Evolutionary conservation across 106 monocot genomes (phyloP), one percentile per base, ranked within the genome.

Genomic region (Agapanthus africanus): DNA sequence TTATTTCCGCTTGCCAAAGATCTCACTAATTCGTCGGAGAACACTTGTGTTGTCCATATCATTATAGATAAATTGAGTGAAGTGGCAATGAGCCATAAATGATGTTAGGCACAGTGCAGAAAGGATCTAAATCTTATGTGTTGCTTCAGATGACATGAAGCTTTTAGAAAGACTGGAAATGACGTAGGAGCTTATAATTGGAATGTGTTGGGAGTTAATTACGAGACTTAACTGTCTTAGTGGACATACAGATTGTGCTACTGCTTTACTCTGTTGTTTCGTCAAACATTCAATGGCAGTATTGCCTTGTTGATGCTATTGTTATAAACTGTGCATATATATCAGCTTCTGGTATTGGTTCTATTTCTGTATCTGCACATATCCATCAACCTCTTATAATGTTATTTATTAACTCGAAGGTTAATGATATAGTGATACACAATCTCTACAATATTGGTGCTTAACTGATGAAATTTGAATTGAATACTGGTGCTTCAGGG

Each of bases 401-500:
- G n/a, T n/a, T n/a, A n/a, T n/a, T n/a, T n/a, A n/a, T n/a, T n/a
- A n/a, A n/a, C n/a, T n/a, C n/a, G n/a, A n/a, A n/a, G n/a, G n/a
- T n/a, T n/a, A n/a, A n/a, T n/a, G n/a, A n/a, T n/a, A n/a, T n/a
- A n/a, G 13, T 40, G 39, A 39, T 21, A 37, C 33, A 36, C 1
- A 23, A n/a, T 14, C 46, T 46, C 15, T 19, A 39, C 52, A 46
- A 26, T 70, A 25, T 50, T 57, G 38, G 13, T 50, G 14, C 22
- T 31, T 74, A 44, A 21, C 60, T 32, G 68, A 6, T 40, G 21
- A 70, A 41, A 33, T n/a, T 70, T 59, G 22, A 9, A 54, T 40
- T 13, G 11, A 9, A 54, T 73, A 39, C 51, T 69, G 46, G 37
- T 70, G 35, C 59, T 76, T 51, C 79, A 91, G 91, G 91, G 91